Evolutionary conservation across 1,284 basidiomycete genomes (phyloP).

Genomic region (Fomes fomentarius): DNA sequence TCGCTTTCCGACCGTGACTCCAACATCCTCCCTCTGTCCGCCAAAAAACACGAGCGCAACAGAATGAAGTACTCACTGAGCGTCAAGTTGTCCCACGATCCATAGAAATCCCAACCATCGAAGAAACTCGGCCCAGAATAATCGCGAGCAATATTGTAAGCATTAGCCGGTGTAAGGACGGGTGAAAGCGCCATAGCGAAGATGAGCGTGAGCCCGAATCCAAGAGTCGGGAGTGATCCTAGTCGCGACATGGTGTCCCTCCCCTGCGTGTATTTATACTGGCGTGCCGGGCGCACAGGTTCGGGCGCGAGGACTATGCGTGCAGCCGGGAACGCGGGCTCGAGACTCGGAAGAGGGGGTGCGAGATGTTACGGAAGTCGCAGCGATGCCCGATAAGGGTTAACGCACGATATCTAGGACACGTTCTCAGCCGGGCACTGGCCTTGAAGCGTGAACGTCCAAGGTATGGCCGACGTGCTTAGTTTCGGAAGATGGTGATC

Average conservation of each 20-base stretch:
- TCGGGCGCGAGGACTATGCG: background rate
- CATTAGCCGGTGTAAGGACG: slow-evolving; percentile 1
- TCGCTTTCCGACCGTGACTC: slow-evolving; percentile 6
- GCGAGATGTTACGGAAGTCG: background rate
- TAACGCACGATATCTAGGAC: background rate
- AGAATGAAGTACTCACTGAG: slow-evolving; percentile 47
- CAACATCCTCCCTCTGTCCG: background rate
- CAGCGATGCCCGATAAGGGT: no score
- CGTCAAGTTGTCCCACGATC: slow-evolving; percentile 62
- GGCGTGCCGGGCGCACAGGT: background rate
- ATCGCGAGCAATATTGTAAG: slow-evolving; percentile 48
- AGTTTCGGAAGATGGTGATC: background rate
- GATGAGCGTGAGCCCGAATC: background rate
- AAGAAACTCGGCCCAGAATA: slow-evolving; percentile 61
- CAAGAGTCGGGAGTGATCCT: background rate
- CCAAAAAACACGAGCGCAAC: slow-evolving; percentile 4
- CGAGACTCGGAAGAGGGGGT: background rate
- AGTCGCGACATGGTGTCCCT: background rate
- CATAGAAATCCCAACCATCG: slow-evolving; percentile 62
- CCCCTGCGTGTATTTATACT: background rate
- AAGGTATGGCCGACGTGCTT: background rate
- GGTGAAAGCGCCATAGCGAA: slow-evolving; percentile 12
- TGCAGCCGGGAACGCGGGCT: background rate
- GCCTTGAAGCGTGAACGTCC: background rate
- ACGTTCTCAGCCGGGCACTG: background rate